Conservation (phyloP, 2,329 filamentous ascomycete genomes). For the Aspergillus pseudoviridinutans region DNA sequence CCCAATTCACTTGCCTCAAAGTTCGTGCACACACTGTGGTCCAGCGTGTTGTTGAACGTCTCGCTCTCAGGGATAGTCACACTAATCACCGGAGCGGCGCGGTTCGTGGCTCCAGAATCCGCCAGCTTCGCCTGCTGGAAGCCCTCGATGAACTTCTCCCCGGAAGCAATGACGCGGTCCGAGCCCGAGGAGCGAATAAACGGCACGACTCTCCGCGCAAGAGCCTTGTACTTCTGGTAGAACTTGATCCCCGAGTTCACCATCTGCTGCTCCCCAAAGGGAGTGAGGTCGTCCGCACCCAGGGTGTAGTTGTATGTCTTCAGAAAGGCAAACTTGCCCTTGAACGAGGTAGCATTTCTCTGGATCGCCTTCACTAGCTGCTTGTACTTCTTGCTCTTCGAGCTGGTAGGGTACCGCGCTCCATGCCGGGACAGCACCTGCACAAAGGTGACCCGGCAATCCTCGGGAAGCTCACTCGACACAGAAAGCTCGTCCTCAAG, state of each 20-base stretch:
- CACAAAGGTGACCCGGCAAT: constrained; percentile 74
- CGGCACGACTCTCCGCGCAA: constrained; percentile 57
- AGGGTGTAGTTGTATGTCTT: constrained; percentile 67
- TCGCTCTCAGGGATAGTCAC: constrained; percentile 63
- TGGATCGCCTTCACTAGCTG: constrained; percentile 65
- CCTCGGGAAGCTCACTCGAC: constrained; percentile 55
- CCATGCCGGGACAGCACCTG: constrained; percentile 82
- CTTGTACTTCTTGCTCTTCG: constrained; percentile 63
- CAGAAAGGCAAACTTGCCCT: constrained; percentile 65
- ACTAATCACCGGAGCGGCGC: constrained; percentile 56
- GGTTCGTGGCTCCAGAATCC: constrained; percentile 39
- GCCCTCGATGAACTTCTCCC: constrained; percentile 69
- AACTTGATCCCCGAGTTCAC: constrained; percentile 72
- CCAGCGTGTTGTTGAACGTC: constrained; percentile 75
- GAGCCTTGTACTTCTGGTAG: constrained; percentile 65
- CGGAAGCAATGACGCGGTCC: constrained; percentile 69
- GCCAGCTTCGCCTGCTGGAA: constrained; percentile 58
- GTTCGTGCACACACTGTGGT: constrained; percentile 65
- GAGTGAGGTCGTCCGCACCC: constrained; percentile 64
- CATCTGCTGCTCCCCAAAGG: constrained; percentile 66
- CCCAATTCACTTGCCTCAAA: constrained; percentile 59
- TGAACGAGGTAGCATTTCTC: constrained; percentile 52
- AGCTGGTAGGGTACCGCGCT: constrained; percentile 70
- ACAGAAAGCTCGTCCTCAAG: constrained; percentile 60
- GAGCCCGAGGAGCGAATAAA: constrained; percentile 71